Evolutionary conservation across 1,139 yeast genomes (phyloP).

Genomic region (Scheffersomyces parashehatae): DNA sequence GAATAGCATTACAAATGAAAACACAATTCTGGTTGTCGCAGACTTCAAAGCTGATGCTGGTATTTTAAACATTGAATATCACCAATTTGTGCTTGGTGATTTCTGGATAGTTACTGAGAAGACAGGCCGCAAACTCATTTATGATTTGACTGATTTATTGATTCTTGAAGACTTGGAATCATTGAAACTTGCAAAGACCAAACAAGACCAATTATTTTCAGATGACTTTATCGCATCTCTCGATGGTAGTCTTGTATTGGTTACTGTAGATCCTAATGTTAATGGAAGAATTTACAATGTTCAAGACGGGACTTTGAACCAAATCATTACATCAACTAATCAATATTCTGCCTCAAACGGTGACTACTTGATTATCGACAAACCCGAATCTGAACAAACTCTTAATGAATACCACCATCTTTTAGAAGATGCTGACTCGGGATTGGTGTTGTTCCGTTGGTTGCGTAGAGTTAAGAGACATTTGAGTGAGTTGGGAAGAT

Average conservation of each 20-base stretch:
- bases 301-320: constrained; percentile 11
- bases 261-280: constrained; percentile 5
- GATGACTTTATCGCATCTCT: constrained; percentile 8
- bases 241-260: constrained; percentile 7
- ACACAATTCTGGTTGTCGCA: neutral
- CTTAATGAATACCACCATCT: constrained; percentile 32
- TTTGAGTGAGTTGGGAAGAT: constrained; percentile 35
- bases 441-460: constrained; percentile 30
- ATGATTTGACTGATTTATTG: constrained; percentile 32
- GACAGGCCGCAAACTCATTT: constrained; percentile 16
- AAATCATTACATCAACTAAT: constrained; percentile 4
- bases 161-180: constrained; percentile 19
- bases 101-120: constrained; percentile 14
- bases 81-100: constrained; percentile 18
- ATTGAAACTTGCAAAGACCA: constrained; percentile 12
- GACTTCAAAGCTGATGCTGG: neutral
- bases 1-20: constrained; percentile 6
- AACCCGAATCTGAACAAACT: constrained; percentile 30
- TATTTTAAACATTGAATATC: constrained; percentile 7
- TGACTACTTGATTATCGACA: constrained; percentile 24
- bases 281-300: constrained; percentile 10
- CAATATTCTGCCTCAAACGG: constrained; percentile 6
- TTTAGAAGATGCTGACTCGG: constrained; percentile 28
- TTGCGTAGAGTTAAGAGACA: constrained; percentile 31
- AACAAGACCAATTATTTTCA: constrained; percentile 1